Percentiles rank a stretch among this genome's conserved stretches.
Conservation (phyloP, 2,329 filamentous ascomycete species). For the Botrytis sinoallii region DNA sequence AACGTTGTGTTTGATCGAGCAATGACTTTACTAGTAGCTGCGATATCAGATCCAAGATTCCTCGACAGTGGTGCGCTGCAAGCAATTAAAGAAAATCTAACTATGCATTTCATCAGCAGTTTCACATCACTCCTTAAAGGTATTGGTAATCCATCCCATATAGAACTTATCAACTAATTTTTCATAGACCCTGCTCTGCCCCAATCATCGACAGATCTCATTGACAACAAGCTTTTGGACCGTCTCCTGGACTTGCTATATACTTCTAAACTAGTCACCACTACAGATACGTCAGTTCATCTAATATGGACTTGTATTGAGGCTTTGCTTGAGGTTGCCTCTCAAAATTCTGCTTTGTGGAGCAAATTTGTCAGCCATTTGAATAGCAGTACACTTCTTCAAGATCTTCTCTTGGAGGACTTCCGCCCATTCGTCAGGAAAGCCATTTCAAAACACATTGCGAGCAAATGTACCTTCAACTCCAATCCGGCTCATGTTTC, state of each 20-base stretch:
- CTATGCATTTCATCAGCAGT: slow-evolving; percentile 54
- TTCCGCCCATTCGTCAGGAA: slow-evolving; percentile 36
- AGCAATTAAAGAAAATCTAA: slow-evolving; percentile 48
- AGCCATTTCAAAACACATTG: slow-evolving; percentile 34
- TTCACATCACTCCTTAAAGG: slow-evolving; percentile 55
- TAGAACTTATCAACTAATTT: slow-evolving; percentile 28
- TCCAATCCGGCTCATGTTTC: slow-evolving; percentile 35
- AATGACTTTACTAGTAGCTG: slow-evolving; percentile 55
- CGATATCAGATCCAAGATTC: slow-evolving; percentile 57
- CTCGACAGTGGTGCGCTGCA: slow-evolving; percentile 45
- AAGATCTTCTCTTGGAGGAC: slow-evolving; percentile 45
- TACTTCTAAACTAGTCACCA: slow-evolving; percentile 25
- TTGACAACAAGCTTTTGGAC: slow-evolving; percentile 37
- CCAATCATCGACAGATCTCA: slow-evolving; percentile 35
- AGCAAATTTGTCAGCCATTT: slow-evolving; percentile 40
- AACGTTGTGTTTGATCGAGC: slow-evolving; percentile 44
- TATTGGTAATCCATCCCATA: slow-evolving; percentile 30
- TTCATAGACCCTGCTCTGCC: slow-evolving; percentile 40
- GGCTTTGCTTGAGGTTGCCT: slow-evolving; percentile 47
- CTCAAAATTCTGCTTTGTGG: slow-evolving; percentile 48
- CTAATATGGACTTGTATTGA: slow-evolving; percentile 46
- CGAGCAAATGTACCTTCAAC: slow-evolving; percentile 34
- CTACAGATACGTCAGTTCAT: slow-evolving; percentile 32
- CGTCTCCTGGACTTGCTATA: slow-evolving; percentile 37
- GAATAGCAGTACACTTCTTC: slow-evolving; percentile 41